A percentile compares a stretch with the other conserved stretches of the same genome.
Evolutionary conservation across 345 rosid genomes (phyloP).

Genomic region (Eucalyptus lansdowneana): DNA sequence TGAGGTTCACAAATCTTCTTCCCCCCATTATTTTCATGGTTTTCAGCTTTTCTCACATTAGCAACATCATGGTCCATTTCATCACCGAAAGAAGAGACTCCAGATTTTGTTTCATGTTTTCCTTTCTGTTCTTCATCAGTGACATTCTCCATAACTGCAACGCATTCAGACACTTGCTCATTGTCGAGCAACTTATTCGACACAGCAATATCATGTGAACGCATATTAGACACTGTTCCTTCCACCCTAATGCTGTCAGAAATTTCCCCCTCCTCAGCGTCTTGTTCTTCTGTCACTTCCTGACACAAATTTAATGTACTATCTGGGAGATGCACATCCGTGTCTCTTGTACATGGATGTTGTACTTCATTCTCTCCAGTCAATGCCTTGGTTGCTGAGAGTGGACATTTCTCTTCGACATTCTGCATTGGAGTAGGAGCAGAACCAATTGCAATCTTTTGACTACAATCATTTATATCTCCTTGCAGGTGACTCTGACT

Average conservation of each 20-base stretch:
- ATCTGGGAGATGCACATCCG: neutral
- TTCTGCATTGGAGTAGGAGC: neutral
- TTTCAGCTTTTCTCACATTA: neutral
- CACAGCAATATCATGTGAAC: neutral
- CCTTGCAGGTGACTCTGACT: neutral
- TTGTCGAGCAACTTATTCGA: neutral
- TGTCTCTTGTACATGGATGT: neutral
- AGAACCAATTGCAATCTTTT: neutral
- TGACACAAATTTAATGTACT: neutral
- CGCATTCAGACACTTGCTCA: neutral
- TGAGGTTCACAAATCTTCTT: neutral
- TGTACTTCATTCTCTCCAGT: neutral
- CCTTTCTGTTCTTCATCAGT: neutral
- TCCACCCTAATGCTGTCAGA: neutral
- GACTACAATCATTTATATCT: neutral
- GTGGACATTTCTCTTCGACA: neutral
- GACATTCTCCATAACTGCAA: neutral
- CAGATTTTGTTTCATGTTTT: neutral
- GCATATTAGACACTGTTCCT: neutral
- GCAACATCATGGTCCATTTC: neutral
- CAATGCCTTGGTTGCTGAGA: neutral
- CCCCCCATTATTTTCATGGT: neutral
- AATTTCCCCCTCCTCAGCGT: slow-evolving; percentile 1
- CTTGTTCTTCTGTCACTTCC: neutral
- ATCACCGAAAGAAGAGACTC: neutral